Conservation (phyloP, 768 basidiomycete species). For the Rhodotorula paludigena region DNA sequence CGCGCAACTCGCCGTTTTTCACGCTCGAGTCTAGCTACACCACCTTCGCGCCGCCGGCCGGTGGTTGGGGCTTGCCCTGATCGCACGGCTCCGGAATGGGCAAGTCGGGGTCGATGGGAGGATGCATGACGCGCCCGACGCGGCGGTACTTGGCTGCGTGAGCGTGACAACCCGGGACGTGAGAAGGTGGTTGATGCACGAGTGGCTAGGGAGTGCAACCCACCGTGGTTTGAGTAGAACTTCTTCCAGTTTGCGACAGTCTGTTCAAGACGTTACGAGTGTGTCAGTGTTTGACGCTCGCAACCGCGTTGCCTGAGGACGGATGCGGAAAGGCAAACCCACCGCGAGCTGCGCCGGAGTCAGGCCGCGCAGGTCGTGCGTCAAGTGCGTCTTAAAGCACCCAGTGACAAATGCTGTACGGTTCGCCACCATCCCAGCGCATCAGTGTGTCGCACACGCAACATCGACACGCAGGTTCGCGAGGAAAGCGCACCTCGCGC, state of each 20-base stretch:
- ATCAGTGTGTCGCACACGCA: slow-evolving; percentile 41
- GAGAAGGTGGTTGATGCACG: not conserved
- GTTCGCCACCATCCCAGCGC: slow-evolving; percentile 38
- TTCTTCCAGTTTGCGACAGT: slow-evolving; percentile 80
- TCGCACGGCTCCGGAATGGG: slow-evolving; percentile 73
- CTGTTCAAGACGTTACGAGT: slow-evolving; percentile 49
- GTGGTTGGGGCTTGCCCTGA: slow-evolving; percentile 54
- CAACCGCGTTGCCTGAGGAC: no score
- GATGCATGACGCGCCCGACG: slow-evolving; percentile 52
- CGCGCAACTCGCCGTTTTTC: no score
- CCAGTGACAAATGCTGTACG: slow-evolving; percentile 80
- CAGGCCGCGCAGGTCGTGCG: slow-evolving; percentile 83
- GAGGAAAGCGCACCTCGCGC: slow-evolving; percentile 6
- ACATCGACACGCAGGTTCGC: not conserved
- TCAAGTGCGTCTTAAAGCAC: slow-evolving; percentile 83
- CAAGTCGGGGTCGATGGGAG: slow-evolving; percentile 67
- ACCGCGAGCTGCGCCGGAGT: slow-evolving; percentile 66
- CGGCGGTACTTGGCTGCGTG: slow-evolving; percentile 22
- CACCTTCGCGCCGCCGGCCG: not conserved
- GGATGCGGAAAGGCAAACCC: no score
- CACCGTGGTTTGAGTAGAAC: slow-evolving; percentile 75
- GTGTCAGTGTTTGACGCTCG: no score
- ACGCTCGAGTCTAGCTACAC: no score
- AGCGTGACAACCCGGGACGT: fast-evolving
- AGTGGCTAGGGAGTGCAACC: slow-evolving; percentile 47